Evolutionary conservation across 192 early-diverging fungal genomes (phyloP).

Genomic region (Mortierella hygrophila): DNA sequence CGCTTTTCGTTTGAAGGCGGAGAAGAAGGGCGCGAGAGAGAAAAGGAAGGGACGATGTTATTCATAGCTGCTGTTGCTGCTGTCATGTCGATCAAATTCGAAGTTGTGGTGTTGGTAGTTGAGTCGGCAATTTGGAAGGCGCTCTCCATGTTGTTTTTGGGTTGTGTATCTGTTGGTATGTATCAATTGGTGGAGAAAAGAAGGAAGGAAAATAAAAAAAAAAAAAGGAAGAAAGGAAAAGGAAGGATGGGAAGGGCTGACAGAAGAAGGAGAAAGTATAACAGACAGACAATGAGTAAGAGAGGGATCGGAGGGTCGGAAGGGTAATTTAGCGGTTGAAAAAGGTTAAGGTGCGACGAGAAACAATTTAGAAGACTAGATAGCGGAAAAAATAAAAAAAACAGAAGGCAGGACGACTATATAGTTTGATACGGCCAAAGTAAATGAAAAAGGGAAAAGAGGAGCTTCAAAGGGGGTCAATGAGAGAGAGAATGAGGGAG

Average conservation of each 20-base stretch:
- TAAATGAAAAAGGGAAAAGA: neutral
- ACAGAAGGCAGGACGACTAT: neutral
- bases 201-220: neutral
- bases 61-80: neutral
- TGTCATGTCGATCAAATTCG: neutral
- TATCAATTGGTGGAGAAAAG: slow-evolving; percentile 15
- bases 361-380: slow-evolving; percentile 9
- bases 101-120: neutral
- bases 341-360: slow-evolving; percentile 10
- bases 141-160: slow-evolving; percentile 10
- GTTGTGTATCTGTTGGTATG: slow-evolving; percentile 9
- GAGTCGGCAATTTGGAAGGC: slow-evolving; percentile 2
- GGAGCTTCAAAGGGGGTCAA: neutral
- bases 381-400: slow-evolving; percentile 11
- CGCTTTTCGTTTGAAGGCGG: slow-evolving; percentile 38
- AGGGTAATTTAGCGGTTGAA: slow-evolving; percentile 7
- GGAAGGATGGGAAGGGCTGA: neutral
- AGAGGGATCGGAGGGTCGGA: slow-evolving; percentile 4
- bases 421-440: neutral
- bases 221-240: neutral
- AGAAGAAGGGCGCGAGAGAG: neutral
- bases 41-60: slow-evolving; percentile 7
- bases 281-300: neutral
- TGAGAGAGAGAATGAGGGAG: neutral
- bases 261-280: neutral